Percentiles rank a stretch among this genome's conserved stretches.
Conservation (phyloP, 257 asterid genomes). For the Rubia yunnanensis region DNA sequence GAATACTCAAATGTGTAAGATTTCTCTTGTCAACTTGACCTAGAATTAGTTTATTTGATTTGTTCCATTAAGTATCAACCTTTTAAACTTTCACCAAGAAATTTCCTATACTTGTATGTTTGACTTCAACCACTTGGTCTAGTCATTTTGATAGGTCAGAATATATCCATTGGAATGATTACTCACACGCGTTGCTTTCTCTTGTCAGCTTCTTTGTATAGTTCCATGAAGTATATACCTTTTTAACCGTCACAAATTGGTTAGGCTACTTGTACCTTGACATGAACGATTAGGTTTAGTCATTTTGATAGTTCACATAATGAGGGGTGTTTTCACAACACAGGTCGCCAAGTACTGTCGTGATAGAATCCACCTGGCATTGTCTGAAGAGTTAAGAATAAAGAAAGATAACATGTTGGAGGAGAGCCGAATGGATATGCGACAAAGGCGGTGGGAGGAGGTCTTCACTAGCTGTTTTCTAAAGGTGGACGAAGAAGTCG, state of each 20-base stretch:
- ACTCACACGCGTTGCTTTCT: neutral
- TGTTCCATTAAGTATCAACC: neutral
- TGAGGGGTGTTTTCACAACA: constrained; percentile 3
- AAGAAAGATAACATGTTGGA: constrained; percentile 26
- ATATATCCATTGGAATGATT: neutral
- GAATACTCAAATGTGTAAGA: neutral
- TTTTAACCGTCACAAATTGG: neutral
- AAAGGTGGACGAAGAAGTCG: constrained; percentile 70
- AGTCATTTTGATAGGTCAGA: neutral
- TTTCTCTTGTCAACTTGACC: neutral
- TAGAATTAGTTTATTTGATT: neutral
- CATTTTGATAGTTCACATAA: neutral
- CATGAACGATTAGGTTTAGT: neutral
- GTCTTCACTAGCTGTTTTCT: constrained; percentile 56
- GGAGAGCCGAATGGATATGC: constrained; percentile 34
- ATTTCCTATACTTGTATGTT: neutral
- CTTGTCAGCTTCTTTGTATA: neutral
- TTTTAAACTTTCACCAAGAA: neutral
- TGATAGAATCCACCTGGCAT: constrained; percentile 57
- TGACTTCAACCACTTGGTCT: neutral
- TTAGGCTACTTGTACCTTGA: neutral
- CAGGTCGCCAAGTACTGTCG: constrained; percentile 80
- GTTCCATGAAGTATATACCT: neutral
- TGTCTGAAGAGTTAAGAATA: constrained; percentile 44
- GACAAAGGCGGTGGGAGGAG: constrained; percentile 57